Percentiles rank a stretch among this genome's conserved stretches.
phyloP scores from a whole-genome alignment of 2,329 filamentous ascomycete species.

The Apiospora saccharicola region DNA sequence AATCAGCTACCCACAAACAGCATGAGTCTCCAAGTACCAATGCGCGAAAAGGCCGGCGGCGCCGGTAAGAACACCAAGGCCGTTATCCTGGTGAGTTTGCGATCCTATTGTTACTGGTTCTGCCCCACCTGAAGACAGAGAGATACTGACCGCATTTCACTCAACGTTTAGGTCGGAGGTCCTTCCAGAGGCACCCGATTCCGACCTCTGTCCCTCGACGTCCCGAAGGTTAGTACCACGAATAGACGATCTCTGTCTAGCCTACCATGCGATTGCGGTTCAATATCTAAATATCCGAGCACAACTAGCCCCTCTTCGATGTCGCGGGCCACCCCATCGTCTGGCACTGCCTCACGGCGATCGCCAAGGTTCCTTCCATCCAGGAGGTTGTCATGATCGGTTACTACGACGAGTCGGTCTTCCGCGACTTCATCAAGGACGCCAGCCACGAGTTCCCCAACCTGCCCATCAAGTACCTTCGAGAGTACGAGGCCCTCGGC shows the following conservation, averaged over 20 bases:
- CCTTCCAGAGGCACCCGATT: constrained; percentile 96
- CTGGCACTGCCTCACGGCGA: constrained; percentile 93
- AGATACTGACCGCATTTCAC: constrained; percentile 39
- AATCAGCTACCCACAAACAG: constrained; percentile 28
- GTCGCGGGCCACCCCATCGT: constrained; percentile 98
- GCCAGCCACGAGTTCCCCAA: constrained; percentile 83
- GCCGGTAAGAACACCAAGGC: constrained; percentile 79
- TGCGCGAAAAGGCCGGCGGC: constrained; percentile 59
- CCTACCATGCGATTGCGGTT: neutral
- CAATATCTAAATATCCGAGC: neutral
- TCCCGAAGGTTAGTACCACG: constrained; percentile 77
- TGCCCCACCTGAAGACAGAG: constrained; percentile 32
- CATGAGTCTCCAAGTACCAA: constrained; percentile 66
- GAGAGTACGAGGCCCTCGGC: constrained; percentile 95
- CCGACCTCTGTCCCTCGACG: constrained; percentile 90
- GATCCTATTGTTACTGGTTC: constrained; percentile 18
- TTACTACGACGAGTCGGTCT: constrained; percentile 97
- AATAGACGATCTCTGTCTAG: constrained; percentile 16
- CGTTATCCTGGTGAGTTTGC: constrained; percentile 77
- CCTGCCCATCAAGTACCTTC: constrained; percentile 91
- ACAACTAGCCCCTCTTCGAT: constrained; percentile 90
- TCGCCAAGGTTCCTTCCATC: constrained; percentile 88
- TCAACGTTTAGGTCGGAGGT: constrained; percentile 77
- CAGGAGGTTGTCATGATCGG: constrained; percentile 97
- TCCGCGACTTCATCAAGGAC: constrained; percentile 98